Evolutionary conservation across 2,329 filamentous ascomycete genomes (phyloP), one percentile per base, ranked within the genome.

Genomic region (Venturia nashicola): DNA sequence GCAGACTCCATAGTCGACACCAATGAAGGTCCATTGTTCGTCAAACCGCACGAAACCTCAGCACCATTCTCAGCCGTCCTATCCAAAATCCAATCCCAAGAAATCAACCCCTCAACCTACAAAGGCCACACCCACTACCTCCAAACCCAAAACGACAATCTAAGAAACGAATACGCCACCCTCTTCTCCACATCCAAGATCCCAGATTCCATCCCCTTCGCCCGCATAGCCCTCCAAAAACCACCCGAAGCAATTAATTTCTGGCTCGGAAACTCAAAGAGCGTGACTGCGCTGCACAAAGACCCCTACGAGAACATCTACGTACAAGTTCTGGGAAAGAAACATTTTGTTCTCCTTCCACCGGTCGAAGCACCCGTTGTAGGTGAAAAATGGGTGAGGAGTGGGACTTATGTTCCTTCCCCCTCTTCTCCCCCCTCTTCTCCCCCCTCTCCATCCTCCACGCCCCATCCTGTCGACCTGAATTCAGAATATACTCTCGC

Each of bases 241-340:
- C 70, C 76, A 0, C 87, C 89, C 0, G 90, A 94, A 67, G 90
- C 90, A 16, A 82, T 91, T 66, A 94, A 94, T 71, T 80, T 94
- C 70, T 65, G 64, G 65, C 36, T 62, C n/a, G 65, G 65, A 8
- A 75, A 90, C 74, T 83, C 84, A 1, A 79, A 78, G 44, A 89
- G 86, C 34, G 79, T 83, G 0, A 92, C 89, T 0, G 86, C 87
- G 0, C 73, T 92, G 63, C 90, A 94, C 76, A 89, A 88, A 70
- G 90, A 94, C 75, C 89, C 89, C 69, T 93, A 92, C 73, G 89
- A 94, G 73, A 94, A 94, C 72, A 81, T 94, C 0, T 94, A 92
- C 72, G 87, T 90, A 1, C 89, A 93, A 70, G 74, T 93, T 16
- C 73, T 85, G 0, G 90, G 90, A 0, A 76, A 77, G 64, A 94